These are phyloP conservation scores for Linanthus parryae DNA, from an alignment of 148 eudicot genomes.

Conservation along the genomic window DNA sequence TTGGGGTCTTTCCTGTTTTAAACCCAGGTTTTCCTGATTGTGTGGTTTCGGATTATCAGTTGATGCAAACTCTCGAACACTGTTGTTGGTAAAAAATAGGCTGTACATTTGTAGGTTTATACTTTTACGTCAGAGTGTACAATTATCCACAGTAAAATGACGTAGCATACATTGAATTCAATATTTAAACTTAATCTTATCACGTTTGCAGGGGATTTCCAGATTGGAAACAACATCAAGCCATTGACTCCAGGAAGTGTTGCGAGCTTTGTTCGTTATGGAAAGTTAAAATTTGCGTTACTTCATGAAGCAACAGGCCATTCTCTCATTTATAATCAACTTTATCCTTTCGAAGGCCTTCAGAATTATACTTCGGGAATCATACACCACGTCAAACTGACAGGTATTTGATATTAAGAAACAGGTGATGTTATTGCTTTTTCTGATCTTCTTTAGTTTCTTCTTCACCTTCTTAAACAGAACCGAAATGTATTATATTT, in stretches of 20 bases:
- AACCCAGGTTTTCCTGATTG: too few relatives aligned
- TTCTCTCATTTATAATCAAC: conserved; percentile 73
- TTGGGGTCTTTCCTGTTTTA: too few relatives aligned
- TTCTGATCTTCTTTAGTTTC: not conserved
- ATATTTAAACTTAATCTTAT: too few relatives aligned
- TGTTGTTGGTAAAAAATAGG: too few relatives aligned
- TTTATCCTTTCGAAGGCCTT: conserved; percentile 86
- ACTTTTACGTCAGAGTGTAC: too few relatives aligned
- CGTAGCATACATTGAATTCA: too few relatives aligned
- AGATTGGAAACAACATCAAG: conserved; percentile 64
- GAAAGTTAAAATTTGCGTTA: conserved; percentile 32
- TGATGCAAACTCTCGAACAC: too few relatives aligned
- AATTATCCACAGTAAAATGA: too few relatives aligned
- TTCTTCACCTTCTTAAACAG: too few relatives aligned
- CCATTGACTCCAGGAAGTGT: conserved; percentile 61
- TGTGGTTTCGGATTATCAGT: too few relatives aligned
- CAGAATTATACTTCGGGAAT: conserved; percentile 95
- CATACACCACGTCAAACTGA: conserved; percentile 89
- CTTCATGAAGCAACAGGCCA: conserved; percentile 52
- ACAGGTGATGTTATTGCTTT: not conserved
- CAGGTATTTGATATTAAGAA: conserved; percentile 34
- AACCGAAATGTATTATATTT: too few relatives aligned
- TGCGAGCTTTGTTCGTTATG: conserved; percentile 65
- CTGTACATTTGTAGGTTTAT: too few relatives aligned
- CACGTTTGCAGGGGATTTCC: conserved; percentile 66